Conservation (phyloP, 2,329 filamentous ascomycete genomes). For the Graphium sp. region DNA sequence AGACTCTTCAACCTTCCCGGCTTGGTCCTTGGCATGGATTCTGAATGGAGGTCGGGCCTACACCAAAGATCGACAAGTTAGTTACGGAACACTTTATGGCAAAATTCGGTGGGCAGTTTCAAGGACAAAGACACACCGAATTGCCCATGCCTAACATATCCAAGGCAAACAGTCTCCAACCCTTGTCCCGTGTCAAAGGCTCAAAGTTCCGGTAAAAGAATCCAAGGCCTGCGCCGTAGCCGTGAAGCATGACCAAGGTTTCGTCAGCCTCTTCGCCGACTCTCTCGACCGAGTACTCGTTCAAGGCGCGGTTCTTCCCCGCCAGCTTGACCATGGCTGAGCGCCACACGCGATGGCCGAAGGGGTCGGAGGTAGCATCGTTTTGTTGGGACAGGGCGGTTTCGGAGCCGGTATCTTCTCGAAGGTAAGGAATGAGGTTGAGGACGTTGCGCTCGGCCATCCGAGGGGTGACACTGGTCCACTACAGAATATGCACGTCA, state of each 20-base stretch:
- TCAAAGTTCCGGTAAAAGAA: conserved; percentile 99
- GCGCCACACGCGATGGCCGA: conserved; percentile 73
- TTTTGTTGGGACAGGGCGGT: conserved; percentile 20
- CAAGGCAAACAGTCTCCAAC: conserved; percentile 85
- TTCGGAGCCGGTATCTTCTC: conserved; percentile 47
- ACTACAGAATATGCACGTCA: conserved; percentile 32
- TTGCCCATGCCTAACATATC: conserved; percentile 93
- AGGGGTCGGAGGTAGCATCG: conserved; percentile 49
- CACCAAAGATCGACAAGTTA: neutral
- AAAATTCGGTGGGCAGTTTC: neutral
- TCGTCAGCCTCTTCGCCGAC: conserved; percentile 65
- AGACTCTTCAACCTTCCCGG: conserved; percentile 70
- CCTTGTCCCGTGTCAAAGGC: conserved; percentile 56
- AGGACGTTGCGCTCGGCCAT: conserved; percentile 80
- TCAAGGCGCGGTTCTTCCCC: conserved; percentile 74
- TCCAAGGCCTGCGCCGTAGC: conserved; percentile 87
- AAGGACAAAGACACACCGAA: conserved; percentile 23
- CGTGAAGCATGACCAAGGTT: conserved; percentile 88
- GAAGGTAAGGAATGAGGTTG: conserved; percentile 68
- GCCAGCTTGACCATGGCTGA: conserved; percentile 70
- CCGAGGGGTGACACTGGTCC: conserved; percentile 68
- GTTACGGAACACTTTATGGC: neutral
- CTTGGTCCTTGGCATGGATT: conserved; percentile 65
- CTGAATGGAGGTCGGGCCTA: conserved; percentile 61
- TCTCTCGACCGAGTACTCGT: conserved; percentile 84